These are phyloP conservation scores for Daldinia bambusicola DNA, from an alignment of 495 filamentous ascomycete species.

Conservation along the genomic window DNA sequence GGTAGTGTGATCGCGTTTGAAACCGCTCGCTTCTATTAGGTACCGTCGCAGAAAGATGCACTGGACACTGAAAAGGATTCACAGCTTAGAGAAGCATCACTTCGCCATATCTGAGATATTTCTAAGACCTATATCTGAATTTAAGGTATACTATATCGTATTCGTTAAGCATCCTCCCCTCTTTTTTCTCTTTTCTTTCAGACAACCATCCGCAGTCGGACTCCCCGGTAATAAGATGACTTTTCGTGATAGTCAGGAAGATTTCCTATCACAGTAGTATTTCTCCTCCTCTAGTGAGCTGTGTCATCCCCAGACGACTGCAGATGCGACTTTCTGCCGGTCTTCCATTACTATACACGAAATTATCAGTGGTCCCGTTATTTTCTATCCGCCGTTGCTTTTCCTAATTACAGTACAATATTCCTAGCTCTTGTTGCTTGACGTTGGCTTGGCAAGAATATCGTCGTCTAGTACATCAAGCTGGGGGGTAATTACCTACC, in stretches of 20 bases:
- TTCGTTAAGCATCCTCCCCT: neutral
- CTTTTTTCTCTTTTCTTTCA: neutral
- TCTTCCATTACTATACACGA: neutral
- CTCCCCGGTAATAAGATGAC: neutral
- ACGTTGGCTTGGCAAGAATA: conserved; percentile 17
- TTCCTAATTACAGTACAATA: neutral
- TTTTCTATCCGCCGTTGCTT: neutral
- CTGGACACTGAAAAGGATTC: neutral
- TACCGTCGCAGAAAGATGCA: neutral
- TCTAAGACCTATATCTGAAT: too few relatives aligned
- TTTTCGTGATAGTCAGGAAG: neutral
- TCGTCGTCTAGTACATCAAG: conserved; percentile 26
- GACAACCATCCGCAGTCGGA: neutral
- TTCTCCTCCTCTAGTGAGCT: neutral
- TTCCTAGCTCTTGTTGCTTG: conserved; percentile 13
- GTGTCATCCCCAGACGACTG: conserved; percentile 1
- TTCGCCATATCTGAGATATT: neutral
- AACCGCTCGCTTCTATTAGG: neutral
- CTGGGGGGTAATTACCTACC: conserved; percentile 34
- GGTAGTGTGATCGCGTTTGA: neutral
- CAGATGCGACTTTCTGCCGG: neutral
- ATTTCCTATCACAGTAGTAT: conserved; percentile 8
- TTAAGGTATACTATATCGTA: neutral
- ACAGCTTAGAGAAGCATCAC: neutral
- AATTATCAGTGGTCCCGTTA: neutral